These are phyloP conservation scores for Hexamita inflata DNA, from an alignment of 208 protist genomes.

Conservation along the genomic window DNA sequence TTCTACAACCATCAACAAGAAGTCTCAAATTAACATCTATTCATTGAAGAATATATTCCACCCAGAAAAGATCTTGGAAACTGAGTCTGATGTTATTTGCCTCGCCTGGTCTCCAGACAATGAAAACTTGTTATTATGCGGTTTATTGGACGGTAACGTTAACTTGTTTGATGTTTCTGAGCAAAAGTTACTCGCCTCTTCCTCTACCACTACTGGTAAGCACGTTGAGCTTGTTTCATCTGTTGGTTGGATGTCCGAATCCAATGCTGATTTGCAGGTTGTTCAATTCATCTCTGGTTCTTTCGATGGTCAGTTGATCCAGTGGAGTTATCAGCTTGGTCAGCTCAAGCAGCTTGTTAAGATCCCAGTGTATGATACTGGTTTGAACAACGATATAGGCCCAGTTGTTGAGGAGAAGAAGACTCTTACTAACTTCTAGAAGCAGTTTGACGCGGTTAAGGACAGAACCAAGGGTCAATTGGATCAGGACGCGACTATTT, in stretches of 20 bases:
- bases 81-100: constrained; percentile 2
- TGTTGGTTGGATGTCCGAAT: not conserved
- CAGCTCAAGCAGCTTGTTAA: too few relatives aligned
- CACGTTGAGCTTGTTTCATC: not conserved
- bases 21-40: not conserved
- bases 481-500: not conserved
- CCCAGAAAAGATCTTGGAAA: not conserved
- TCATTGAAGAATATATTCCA: constrained; percentile 23
- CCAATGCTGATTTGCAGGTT: not conserved
- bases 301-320: not conserved
- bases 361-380: too few relatives aligned
- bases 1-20: not conserved
- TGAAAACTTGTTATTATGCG: not conserved
- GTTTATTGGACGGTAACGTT: constrained; percentile 14
- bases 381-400: not conserved
- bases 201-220: not conserved
- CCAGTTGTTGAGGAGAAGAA: not conserved
- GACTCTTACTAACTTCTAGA: not conserved
- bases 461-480: not conserved
- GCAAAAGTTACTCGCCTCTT: not conserved
- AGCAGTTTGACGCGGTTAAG: not conserved
- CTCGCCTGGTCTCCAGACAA: not conserved
- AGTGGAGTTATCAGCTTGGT: too few relatives aligned
- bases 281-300: constrained; percentile 5
- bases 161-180: not conserved